A percentile compares a stretch with the other conserved stretches of the same genome.
These are phyloP conservation scores for Pythium monospermum DNA, from an alignment of 352 stramenopile species.

Conservation along the genomic window DNA sequence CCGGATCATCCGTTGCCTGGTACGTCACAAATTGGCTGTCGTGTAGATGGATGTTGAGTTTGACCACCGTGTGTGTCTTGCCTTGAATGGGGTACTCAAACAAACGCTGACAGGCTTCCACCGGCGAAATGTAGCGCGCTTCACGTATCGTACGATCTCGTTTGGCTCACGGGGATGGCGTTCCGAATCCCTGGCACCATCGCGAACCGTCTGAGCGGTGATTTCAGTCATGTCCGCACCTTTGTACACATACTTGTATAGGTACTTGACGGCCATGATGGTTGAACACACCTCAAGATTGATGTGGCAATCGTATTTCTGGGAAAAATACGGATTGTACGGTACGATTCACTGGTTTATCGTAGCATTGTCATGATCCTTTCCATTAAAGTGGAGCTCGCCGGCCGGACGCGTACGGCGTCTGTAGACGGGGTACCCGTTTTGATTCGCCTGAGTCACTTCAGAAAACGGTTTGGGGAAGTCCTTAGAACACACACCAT, in stretches of 20 bases:
- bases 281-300: slow-evolving; percentile 43
- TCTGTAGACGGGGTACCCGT: no score
- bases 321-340: slow-evolving; percentile 47
- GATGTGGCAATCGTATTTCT: slow-evolving; percentile 52
- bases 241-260: slow-evolving; percentile 65
- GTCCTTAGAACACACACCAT: no score
- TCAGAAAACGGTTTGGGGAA: no score
- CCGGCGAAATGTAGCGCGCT: slow-evolving; percentile 27
- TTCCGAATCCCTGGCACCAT: neutral
- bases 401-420: no score
- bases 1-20: neutral
- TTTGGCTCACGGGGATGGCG: slow-evolving; percentile 6
- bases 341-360: slow-evolving; percentile 43
- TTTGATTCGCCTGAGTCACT: no score
- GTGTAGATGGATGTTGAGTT: slow-evolving; percentile 3
- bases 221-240: slow-evolving; percentile 28
- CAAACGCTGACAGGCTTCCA: slow-evolving; percentile 25
- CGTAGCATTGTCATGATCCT: slow-evolving; percentile 15
- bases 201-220: slow-evolving; percentile 8
- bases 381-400: no score
- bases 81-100: slow-evolving; percentile 23
- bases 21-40: slow-evolving; percentile 2
- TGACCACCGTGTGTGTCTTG: slow-evolving; percentile 10
- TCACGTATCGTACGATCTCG: slow-evolving; percentile 25
- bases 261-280: slow-evolving; percentile 38